These are phyloP conservation scores for Exserohilum turcica DNA, from an alignment of 2,329 filamentous ascomycete genomes.

Conservation along the genomic window DNA sequence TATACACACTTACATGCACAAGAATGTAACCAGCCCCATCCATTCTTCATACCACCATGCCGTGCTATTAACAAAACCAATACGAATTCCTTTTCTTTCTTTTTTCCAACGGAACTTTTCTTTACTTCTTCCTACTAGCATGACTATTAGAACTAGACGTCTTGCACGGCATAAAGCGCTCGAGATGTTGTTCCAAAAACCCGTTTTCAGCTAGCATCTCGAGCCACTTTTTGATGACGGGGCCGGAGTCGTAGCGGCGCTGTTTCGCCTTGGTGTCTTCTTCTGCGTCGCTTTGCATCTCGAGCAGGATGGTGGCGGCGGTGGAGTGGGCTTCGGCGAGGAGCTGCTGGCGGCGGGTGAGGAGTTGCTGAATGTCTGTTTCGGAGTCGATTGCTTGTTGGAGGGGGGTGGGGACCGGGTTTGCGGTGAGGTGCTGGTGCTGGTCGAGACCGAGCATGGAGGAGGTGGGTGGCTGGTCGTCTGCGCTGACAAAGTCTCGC, in stretches of 20 bases:
- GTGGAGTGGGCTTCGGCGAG: slow-evolving; percentile 32
- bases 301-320: slow-evolving; percentile 53
- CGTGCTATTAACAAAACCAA: too few relatives aligned
- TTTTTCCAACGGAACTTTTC: too few relatives aligned
- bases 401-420: slow-evolving; percentile 19
- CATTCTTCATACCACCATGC: too few relatives aligned
- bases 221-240: slow-evolving; percentile 71
- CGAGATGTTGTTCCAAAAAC: slow-evolving; percentile 52
- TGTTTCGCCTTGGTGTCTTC: slow-evolving; percentile 60
- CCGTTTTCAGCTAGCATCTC: slow-evolving; percentile 70
- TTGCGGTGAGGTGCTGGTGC: slow-evolving; percentile 16
- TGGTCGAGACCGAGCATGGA: slow-evolving; percentile 23
- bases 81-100: too few relatives aligned
- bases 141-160: background rate
- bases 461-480: slow-evolving; percentile 30
- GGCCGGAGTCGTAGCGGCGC: slow-evolving; percentile 70
- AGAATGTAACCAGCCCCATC: too few relatives aligned
- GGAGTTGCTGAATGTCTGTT: slow-evolving; percentile 18
- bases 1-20: too few relatives aligned
- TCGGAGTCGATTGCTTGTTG: slow-evolving; percentile 27
- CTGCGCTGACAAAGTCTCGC: slow-evolving; percentile 44
- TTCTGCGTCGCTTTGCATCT: slow-evolving; percentile 53
- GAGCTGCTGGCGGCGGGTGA: slow-evolving; percentile 24
- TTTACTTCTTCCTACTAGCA: background rate
- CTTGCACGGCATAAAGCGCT: slow-evolving; percentile 24